Evolutionary conservation across 2,329 filamentous ascomycete genomes (phyloP).

Genomic region (Amauroascus niger): DNA sequence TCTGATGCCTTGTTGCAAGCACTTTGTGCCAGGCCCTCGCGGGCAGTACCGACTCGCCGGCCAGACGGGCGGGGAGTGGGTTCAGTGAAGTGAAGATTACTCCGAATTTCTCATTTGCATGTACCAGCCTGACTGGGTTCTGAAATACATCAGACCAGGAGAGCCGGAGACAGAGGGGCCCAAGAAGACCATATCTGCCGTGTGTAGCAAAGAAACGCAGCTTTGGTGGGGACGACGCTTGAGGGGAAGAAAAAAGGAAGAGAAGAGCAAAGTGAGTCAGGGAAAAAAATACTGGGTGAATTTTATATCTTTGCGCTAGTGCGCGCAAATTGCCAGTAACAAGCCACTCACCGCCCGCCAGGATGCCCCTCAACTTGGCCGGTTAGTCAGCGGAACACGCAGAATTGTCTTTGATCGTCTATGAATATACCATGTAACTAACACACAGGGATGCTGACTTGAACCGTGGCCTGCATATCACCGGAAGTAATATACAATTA

Average conservation of each 20-base stretch:
- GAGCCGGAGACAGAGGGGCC: slow-evolving; percentile 12
- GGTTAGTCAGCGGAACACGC: too few relatives aligned
- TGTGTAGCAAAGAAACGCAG: slow-evolving; percentile 94
- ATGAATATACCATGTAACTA: too few relatives aligned
- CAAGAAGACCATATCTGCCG: slow-evolving; percentile 41
- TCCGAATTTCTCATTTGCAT: slow-evolving; percentile 98
- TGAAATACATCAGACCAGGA: slow-evolving; percentile 12
- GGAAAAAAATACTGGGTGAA: slow-evolving; percentile 11
- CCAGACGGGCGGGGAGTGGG: slow-evolving; percentile 25
- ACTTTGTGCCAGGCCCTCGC: slow-evolving; percentile 77
- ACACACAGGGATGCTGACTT: too few relatives aligned
- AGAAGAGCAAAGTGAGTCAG: slow-evolving; percentile 16
- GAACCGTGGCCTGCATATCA: too few relatives aligned
- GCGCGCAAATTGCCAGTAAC: background rate
- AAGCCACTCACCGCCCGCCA: too few relatives aligned
- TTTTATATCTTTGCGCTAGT: too few relatives aligned
- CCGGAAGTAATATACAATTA: too few relatives aligned
- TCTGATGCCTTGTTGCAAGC: slow-evolving; percentile 86
- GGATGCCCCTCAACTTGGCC: background rate
- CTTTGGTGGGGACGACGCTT: slow-evolving; percentile 81
- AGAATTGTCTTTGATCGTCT: too few relatives aligned
- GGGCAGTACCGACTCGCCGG: slow-evolving; percentile 50
- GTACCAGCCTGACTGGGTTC: slow-evolving; percentile 12
- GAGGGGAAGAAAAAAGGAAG: slow-evolving; percentile 31
- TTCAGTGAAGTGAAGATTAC: slow-evolving; percentile 63